Evolutionary conservation across 208 protist species (phyloP).

Genomic region (Wallacemonas collosoma): DNA sequence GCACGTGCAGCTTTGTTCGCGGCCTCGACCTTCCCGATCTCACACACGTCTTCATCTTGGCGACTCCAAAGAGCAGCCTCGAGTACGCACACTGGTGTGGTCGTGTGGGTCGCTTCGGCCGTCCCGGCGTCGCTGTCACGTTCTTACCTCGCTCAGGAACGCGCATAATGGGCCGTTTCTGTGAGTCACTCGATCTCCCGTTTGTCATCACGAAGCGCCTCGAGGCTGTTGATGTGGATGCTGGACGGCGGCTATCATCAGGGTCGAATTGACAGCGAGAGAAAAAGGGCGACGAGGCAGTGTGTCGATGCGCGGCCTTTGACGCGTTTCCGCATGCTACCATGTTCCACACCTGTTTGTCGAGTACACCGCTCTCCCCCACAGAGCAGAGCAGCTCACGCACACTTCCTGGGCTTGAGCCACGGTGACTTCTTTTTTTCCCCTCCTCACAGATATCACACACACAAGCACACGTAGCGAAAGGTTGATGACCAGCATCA

Average conservation of each 20-base stretch:
- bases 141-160: slow-evolving; percentile 58
- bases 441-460: too few species aligned
- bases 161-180: slow-evolving; percentile 64
- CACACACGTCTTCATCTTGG: slow-evolving; percentile 79
- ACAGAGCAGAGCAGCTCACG: too few species aligned
- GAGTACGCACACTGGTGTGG: slow-evolving; percentile 90
- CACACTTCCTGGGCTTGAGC: too few species aligned
- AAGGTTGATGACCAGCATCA: too few species aligned
- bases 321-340: too few species aligned
- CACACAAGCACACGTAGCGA: too few species aligned
- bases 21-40: slow-evolving; percentile 73
- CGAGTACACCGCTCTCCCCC: too few species aligned
- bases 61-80: slow-evolving; percentile 45
- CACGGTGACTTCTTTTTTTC: too few species aligned
- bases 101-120: slow-evolving; percentile 80
- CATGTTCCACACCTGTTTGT: too few species aligned
- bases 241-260: slow-evolving; percentile 33
- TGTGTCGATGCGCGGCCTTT: too few species aligned
- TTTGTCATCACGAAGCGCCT: slow-evolving; percentile 63
- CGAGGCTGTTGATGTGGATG: slow-evolving; percentile 50
- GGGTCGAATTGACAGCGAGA: too few species aligned
- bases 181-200: slow-evolving; percentile 54
- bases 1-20: slow-evolving; percentile 49
- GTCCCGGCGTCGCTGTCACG: slow-evolving; percentile 53
- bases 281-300: too few species aligned